Base-by-base conservation (phyloP, 345 rosid species). In the Euclidium syriacum region DNA sequence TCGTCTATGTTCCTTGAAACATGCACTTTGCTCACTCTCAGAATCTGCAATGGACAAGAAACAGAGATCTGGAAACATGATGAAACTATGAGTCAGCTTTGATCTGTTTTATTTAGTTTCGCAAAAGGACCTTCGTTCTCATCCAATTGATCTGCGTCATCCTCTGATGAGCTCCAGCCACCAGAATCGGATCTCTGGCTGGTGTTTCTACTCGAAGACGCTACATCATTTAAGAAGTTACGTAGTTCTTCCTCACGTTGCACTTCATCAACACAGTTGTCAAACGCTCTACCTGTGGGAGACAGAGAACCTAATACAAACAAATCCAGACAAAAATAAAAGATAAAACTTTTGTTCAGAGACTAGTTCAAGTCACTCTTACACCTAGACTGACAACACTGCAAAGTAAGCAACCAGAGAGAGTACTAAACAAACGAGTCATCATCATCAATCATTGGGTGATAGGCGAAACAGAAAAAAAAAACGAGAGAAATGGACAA, bases 91-190 rank as follows among this genome's bases (percentile, higher is more conserved):
- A 51, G 29, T 33, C 61, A 33, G 10, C 46, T 59, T 67, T 68
- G 27, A 59, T 59, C 30, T 52, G 30, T 42, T 62, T 51, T 29
- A 40, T 41, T 48, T 10, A 44, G 44, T 64, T 60, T 41, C 34
- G 40, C 7, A 4, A 25, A n/a, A 42, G 7, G 57, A 90, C 91
- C 95, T 81, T 81, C 92, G 46, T 75, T 80, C 42, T 80, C 83
- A 51, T 81, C 95, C 87, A 80, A 78, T 34, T 75, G 86, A 73
- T 90, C 95, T 58, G 69, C 82, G 63, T 94, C 99, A 33, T 95
- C 97, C 35, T 95, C 97, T 17, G 96, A 88, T 47, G 91, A 85
- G 46, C 82, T 78, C 99, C 97, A 94, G 58, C 84, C 87, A 69
- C 78, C 72, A 16, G 80, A 24, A 20, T 53, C 63, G 5, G 43